These are phyloP conservation scores for Moricandia arvensis DNA, from an alignment of 345 rosid genomes.

Conservation along the genomic window DNA sequence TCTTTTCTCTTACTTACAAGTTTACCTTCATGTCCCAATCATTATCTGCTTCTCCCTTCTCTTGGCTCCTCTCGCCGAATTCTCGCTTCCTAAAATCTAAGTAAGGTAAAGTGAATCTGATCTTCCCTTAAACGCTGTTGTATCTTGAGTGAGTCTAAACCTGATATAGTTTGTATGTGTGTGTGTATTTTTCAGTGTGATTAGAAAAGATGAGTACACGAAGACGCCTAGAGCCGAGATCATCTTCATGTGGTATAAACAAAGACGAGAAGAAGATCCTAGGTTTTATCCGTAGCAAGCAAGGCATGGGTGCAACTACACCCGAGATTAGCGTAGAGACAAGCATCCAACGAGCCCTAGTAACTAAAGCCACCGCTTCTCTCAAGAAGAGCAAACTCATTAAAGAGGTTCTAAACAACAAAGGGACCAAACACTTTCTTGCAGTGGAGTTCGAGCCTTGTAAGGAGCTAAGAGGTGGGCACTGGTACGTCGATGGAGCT, in stretches of 20 bases:
- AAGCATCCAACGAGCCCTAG: conserved; percentile 32
- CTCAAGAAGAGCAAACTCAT: conserved; percentile 52
- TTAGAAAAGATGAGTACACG: conserved; percentile 44
- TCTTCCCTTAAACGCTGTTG: background rate
- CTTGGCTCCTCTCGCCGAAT: background rate
- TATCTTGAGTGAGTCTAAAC: background rate
- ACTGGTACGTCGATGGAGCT: conserved; percentile 66
- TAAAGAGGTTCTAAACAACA: conserved; percentile 55
- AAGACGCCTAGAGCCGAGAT: conserved; percentile 45
- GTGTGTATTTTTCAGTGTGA: conserved; percentile 4
- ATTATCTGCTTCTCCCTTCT: background rate
- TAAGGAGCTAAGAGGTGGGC: conserved; percentile 68
- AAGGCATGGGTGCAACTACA: conserved; percentile 59
- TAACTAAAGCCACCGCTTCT: conserved; percentile 42
- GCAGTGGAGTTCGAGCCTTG: conserved; percentile 68
- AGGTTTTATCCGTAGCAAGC: conserved; percentile 49
- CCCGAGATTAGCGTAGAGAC: conserved; percentile 47
- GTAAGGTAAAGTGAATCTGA: conserved; percentile 16
- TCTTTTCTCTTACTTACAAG: background rate
- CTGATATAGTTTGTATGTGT: background rate
- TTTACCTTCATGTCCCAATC: background rate
- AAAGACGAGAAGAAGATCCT: conserved; percentile 52
- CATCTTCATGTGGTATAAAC: conserved; percentile 38
- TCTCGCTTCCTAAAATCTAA: background rate
- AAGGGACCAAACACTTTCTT: conserved; percentile 52